phyloP scores from a whole-genome alignment of 2,329 filamentous ascomycete genomes.

The Cercospora zeina region DNA sequence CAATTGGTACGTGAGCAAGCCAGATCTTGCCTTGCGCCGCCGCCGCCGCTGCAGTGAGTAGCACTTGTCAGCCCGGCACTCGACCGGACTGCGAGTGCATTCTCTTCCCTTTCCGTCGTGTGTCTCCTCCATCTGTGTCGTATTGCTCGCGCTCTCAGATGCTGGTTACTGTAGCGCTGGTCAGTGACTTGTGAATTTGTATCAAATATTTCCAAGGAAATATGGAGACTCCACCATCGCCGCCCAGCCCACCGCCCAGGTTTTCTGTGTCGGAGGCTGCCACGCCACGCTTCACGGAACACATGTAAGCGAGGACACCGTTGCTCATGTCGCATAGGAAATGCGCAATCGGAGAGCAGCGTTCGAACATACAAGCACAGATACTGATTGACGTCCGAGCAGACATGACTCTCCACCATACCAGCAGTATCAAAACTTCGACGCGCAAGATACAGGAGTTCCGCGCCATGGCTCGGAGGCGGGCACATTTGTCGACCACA shows the following conservation, averaged over 20 bases:
- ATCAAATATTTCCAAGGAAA: not conserved
- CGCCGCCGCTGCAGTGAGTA: not conserved
- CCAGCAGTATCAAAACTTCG: conserved; percentile 29
- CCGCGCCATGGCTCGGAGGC: conserved; percentile 26
- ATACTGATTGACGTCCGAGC: not conserved
- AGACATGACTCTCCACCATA: conserved; percentile 35
- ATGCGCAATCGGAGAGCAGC: not conserved
- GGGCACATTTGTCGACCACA: conserved; percentile 8
- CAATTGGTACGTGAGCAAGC: conserved; percentile 8
- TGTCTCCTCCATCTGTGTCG: conserved; percentile 3
- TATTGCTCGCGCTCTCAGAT: conserved; percentile 1
- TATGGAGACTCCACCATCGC: conserved; percentile 16
- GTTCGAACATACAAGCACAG: not conserved
- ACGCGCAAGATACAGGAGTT: conserved; percentile 23
- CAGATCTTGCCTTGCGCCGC: conserved; percentile 4
- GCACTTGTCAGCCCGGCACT: conserved; percentile 3
- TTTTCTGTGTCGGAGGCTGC: conserved; percentile 25
- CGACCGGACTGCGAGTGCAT: not conserved
- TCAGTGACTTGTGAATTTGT: conserved; percentile 1
- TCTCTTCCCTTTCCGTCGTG: conserved; percentile 2
- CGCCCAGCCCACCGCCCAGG: conserved; percentile 26
- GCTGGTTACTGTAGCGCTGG: conserved; percentile 1
- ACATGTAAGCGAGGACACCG: conserved; percentile 30
- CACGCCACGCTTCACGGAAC: conserved; percentile 33
- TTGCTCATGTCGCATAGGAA: not conserved